Evolutionary conservation across 2,329 filamentous ascomycete genomes (phyloP), one percentile per base, ranked within the genome.

Genomic region (Escovopsis sp.): DNA sequence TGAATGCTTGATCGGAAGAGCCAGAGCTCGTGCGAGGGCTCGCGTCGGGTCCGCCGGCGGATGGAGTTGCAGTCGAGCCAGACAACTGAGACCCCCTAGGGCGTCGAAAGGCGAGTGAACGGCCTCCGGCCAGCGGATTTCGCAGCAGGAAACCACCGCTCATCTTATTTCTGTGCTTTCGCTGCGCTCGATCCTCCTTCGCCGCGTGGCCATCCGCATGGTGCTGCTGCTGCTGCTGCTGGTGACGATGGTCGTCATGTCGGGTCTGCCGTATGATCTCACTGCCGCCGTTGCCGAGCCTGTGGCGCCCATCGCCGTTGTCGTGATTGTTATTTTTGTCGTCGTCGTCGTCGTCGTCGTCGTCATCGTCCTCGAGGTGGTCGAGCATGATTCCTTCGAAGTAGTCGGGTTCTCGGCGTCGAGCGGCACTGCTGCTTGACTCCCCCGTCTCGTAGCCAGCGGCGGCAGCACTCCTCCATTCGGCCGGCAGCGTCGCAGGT

Each of bases 131-230:
- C 15, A 68, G 51, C 3, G 62, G 52, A 47, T 71, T 68, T 27
- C 65, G 58, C 12, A 75, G 60, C 40, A 75, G 60, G 49, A 76
- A 76, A 7, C 65, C 67, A 37, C 70, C 67, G 47, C 60, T 65
- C 6, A 68, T 60, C 13, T 68, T 63, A 27, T 62, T 57, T 50
- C 64, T 71, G 41, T 66, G 58, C 35, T 50, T 56, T 44, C 57
- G 51, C 36, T 54, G 52, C 15, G 50, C 43, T 44, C 57, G 53
- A 31, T 52, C 53, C 20, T 50, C 48, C 25, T 48, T 50, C 29
- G 44, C 49, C 5, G 49, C 48, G 40, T 51, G 47, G 13, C 33
- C 39, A 27, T 42, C 42, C 31, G 44, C 39, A 6, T 36, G 40
- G 2, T 38, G 42, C 45, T 47, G 39, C 40, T 47, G 27, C 46